phyloP scores from a whole-genome alignment of 345 rosid species.

The Tarenaya hassleriana region DNA sequence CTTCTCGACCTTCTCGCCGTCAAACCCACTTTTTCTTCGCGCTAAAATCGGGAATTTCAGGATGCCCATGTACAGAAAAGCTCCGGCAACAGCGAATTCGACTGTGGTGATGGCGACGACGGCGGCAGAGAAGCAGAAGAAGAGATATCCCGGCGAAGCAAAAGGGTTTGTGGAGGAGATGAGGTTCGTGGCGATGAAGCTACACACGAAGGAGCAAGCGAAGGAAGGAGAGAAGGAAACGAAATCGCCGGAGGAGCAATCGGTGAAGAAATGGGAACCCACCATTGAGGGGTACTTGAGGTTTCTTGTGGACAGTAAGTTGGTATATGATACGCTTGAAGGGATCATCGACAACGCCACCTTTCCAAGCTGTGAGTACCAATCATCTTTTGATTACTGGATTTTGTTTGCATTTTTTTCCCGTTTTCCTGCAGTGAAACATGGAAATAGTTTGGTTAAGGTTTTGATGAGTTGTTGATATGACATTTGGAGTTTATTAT shows the following conservation, averaged over 20 bases:
- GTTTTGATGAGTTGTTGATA: too few relatives aligned
- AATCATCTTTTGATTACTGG: not conserved
- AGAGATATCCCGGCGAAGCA: conserved; percentile 78
- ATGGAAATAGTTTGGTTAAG: too few relatives aligned
- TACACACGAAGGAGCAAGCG: conserved; percentile 82
- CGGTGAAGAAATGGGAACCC: conserved; percentile 72
- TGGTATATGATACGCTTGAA: conserved; percentile 91
- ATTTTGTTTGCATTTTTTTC: not conserved
- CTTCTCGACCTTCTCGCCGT: too few relatives aligned
- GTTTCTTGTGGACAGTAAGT: conserved; percentile 84
- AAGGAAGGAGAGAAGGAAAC: conserved; percentile 84
- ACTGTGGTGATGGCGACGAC: conserved; percentile 41
- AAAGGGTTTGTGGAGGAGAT: conserved; percentile 99
- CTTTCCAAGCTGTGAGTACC: conserved; percentile 66
- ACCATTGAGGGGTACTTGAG: conserved; percentile 72
- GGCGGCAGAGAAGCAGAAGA: conserved; percentile 61
- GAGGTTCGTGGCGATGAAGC: conserved; percentile 95
- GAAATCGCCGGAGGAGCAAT: conserved; percentile 58
- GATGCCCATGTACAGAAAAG: conserved; percentile 37
- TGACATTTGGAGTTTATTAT: too few relatives aligned
- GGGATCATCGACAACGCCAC: conserved; percentile 50
- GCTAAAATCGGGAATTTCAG: conserved; percentile 19
- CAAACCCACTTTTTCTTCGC: conserved; percentile 32
- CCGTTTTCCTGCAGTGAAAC: not conserved
- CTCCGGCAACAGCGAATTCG: not conserved